These are phyloP conservation scores for Gomphus bonarii DNA, from an alignment of 1,284 basidiomycete species.

Conservation along the genomic window DNA sequence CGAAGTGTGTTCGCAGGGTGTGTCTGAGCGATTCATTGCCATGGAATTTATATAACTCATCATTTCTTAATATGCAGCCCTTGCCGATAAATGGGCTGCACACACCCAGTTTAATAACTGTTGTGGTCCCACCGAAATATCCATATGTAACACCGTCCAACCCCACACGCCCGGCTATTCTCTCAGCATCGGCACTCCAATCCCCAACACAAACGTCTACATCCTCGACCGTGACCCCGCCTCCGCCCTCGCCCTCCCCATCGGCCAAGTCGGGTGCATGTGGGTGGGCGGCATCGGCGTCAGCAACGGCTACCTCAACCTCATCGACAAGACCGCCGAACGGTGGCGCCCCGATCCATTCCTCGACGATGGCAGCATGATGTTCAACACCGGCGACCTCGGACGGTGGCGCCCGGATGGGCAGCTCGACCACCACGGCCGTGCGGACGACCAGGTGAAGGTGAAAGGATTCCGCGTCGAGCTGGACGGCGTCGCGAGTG, in stretches of 20 bases:
- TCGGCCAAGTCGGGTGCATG: conserved; percentile 11
- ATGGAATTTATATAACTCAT: not conserved
- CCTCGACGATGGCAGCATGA: conserved; percentile 4
- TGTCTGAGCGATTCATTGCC: not conserved
- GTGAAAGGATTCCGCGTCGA: conserved; percentile 18
- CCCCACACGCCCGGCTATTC: conserved; percentile 15
- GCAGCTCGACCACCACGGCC: conserved; percentile 16
- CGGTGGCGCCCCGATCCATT: conserved; percentile 6
- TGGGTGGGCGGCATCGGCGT: conserved; percentile 17
- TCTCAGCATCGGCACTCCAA: conserved; percentile 16
- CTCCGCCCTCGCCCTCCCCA: conserved; percentile 6
- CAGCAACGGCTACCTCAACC: conserved; percentile 15
- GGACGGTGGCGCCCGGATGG: conserved; percentile 16
- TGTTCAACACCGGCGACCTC: conserved; percentile 18
- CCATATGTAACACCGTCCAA: conserved; percentile 16
- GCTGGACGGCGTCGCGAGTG: conserved; percentile 16
- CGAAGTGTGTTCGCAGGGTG: conserved; percentile 16
- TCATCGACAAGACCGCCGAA: conserved; percentile 13
- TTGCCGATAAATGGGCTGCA: conserved; percentile 12
- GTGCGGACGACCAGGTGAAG: conserved; percentile 17
- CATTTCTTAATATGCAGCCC: not conserved
- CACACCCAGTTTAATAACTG: conserved; percentile 15
- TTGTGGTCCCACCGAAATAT: conserved; percentile 17
- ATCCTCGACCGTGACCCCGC: conserved; percentile 13
- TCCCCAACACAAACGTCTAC: conserved; percentile 17